Evolutionary conservation across 2,329 filamentous ascomycete species (phyloP), one percentile per base, ranked within the genome.

Genomic region (Cladosporium sp.): DNA sequence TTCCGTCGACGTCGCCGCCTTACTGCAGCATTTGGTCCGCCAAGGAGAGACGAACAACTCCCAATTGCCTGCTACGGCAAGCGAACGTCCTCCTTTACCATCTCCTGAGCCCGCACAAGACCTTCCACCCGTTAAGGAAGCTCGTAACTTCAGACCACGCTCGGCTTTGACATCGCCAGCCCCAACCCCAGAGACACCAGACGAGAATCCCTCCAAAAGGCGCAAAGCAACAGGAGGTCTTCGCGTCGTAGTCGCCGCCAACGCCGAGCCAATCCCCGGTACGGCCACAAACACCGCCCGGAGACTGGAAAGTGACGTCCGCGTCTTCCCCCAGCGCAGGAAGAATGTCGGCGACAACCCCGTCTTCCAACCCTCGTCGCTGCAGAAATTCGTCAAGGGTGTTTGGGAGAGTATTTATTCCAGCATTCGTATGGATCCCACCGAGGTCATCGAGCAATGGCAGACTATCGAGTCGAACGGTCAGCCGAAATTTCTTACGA

Each of bases 331-430:
- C 15, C 61, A 60, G 43, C 58, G 60, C 1, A 62, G 60, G 55
- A 64, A 62, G 43, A 56, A 58, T 9, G 50, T 61, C 15, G 48
- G 55, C 2, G 65, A 68, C n/a, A 68, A 68, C 35, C 69, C 70
- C 1, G 67, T 67, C 8, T 62, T 76, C 43, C 69, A 74, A 50
- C 73, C 73, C 1, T 74, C 73, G 0, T 75, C 70, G 4, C 57
- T 73, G 13, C 72, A 75, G 52, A 77, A 76, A 52, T 64, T 77
- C 38, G 70, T 77, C 39, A 65, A 68, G 18, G 74, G 74, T 3
- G 74, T 77, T 13, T 78, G 74, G 74, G 69, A 76, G 45, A 72
- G 73, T 50, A 62, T 78, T 1, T 73, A 72, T 55, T 66, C 69
- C 13, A 67, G 65, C n/a, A 61, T 71, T 38, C 67, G 64, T 33